These are phyloP conservation scores for Corymbia citriodora DNA, from an alignment of 441 rosid species.

Conservation along the genomic window DNA sequence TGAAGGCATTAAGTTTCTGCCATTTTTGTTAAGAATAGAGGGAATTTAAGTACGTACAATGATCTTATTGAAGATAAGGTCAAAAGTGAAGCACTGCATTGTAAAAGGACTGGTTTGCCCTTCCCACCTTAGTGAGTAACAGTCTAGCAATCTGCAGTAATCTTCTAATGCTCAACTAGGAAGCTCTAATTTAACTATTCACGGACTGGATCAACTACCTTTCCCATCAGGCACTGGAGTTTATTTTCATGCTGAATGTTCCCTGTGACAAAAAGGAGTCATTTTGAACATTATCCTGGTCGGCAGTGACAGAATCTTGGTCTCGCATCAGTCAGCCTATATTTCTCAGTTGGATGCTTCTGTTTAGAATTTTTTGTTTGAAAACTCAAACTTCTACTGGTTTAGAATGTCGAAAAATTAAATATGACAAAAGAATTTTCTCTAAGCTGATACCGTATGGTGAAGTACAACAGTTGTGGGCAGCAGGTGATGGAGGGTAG, in stretches of 20 bases:
- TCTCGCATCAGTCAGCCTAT: not conserved
- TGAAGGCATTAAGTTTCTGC: not conserved
- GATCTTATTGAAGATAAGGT: not conserved
- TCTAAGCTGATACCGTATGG: not conserved
- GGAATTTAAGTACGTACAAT: not conserved
- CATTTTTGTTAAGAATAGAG: not conserved
- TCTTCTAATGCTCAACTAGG: not conserved
- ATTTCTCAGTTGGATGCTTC: not conserved
- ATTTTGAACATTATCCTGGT: not conserved
- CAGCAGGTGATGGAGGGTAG: not conserved
- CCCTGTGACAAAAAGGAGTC: not conserved
- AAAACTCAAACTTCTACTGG: not conserved
- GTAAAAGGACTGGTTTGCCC: not conserved
- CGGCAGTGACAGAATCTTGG: not conserved
- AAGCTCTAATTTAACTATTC: not conserved
- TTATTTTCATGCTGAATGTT: not conserved
- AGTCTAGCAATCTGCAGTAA: not conserved
- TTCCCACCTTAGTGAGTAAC: not conserved
- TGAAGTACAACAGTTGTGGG: not conserved
- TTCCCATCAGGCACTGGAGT: not conserved
- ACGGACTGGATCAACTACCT: not conserved
- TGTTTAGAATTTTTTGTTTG: not conserved
- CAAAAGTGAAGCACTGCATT: not conserved
- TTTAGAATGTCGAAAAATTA: not conserved
- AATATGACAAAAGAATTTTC: not conserved